Evolutionary conservation across 1,284 basidiomycete genomes (phyloP).

Genomic region (Grifola frondosa): DNA sequence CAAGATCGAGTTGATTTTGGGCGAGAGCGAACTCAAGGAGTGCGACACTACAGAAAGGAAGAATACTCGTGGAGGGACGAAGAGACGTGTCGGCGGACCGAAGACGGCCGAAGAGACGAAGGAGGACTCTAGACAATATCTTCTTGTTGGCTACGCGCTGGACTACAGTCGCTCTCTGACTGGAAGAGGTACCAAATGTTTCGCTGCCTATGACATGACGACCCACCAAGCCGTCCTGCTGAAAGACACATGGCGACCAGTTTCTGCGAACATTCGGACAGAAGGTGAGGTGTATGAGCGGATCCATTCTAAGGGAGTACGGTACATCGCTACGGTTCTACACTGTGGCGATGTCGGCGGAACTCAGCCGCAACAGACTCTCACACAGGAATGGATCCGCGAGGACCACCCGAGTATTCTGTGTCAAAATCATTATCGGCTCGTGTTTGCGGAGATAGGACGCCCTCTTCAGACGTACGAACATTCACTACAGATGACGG

Average conservation of each 20-base stretch:
- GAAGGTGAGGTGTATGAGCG: constrained; percentile 3
- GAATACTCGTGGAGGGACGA: no score
- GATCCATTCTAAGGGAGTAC: background rate
- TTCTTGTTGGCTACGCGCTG: background rate
- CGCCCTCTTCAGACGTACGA: background rate
- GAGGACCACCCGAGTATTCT: no score
- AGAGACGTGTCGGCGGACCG: no score
- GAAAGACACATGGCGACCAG: background rate
- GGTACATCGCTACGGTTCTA: background rate
- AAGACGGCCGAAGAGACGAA: no score
- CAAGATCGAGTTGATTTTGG: no score
- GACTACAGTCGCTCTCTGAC: background rate
- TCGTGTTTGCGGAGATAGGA: constrained; percentile 1
- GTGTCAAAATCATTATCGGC: constrained; percentile 2
- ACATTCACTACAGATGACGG: background rate
- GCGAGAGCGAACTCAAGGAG: no score
- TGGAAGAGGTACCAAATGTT: background rate
- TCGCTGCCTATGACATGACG: background rate
- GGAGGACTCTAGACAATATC: background rate
- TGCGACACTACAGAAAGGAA: no score
- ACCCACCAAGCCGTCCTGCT: background rate
- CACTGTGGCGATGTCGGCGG: background rate
- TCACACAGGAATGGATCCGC: no score
- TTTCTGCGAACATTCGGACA: background rate
- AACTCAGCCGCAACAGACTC: no score